Evolutionary conservation across 768 basidiomycete genomes (phyloP), one percentile per base, ranked within the genome.

Genomic region (Fistulinella prunicolor): DNA sequence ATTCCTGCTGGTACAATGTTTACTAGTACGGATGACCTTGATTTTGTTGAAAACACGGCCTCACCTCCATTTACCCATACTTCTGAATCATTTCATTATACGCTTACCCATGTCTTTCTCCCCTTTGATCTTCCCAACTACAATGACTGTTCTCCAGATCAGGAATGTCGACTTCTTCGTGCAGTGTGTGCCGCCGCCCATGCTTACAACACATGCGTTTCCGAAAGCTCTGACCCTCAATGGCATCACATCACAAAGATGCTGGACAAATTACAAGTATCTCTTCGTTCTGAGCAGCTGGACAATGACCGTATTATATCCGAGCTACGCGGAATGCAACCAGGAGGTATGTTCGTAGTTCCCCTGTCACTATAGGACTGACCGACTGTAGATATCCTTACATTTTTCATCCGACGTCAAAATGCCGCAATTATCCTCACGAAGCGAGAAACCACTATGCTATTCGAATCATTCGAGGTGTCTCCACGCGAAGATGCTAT

Each of bases 331-430:
- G 17, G 13, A 6, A 44, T 53, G 48, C 21, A n/a, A n/a, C n/a
- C n/a, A n/a, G n/a, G n/a, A n/a, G n/a, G n/a, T n/a, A n/a, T n/a
- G n/a, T n/a, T n/a, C 12, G n/a, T 4, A n/a, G n/a, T 9, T 36
- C 24, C 13, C 12, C 7, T 19, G 28, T 12, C n/a, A n/a, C 6
- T 28, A 28, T 9, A 24, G 0, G 24, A 9, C 24, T 51, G 12
- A 54, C 10, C 36, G 12, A n/a, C n/a, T 4, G 1, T 29, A 78
- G 76, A 70, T 46, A 56, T 64, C 17, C 39, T 73, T 6, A 57
- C 59, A n/a, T n/a, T n/a, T n/a, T n/a, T n/a, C n/a, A n/a, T n/a
- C n/a, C n/a, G n/a, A n/a, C n/a, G n/a, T n/a, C n/a, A n/a, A n/a
- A n/a, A n/a, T n/a, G n/a, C n/a, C n/a, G n/a, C n/a, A n/a, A n/a